Evolutionary conservation across 495 filamentous ascomycete genomes (phyloP).

Genomic region (Extremus antarcticus): DNA sequence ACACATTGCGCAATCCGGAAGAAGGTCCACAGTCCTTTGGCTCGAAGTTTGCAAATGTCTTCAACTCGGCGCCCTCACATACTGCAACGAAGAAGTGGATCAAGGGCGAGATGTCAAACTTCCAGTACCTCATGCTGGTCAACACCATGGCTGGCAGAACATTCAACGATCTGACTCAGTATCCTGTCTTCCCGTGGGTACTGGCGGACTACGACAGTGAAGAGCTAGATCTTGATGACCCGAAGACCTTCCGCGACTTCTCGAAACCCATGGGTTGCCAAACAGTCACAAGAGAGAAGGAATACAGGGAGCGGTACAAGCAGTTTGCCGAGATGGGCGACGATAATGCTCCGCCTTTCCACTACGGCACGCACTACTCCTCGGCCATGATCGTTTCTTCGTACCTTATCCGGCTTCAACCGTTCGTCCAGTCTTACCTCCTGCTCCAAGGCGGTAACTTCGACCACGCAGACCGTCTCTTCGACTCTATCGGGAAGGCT

Average conservation of each 20-base stretch:
- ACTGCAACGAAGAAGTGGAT: conserved; percentile 86
- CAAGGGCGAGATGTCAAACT: conserved; percentile 92
- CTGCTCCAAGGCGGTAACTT: conserved; percentile 94
- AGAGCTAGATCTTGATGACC: conserved; percentile 78
- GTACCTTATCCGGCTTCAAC: conserved; percentile 87
- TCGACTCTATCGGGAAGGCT: conserved; percentile 83
- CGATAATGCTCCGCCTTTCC: conserved; percentile 65
- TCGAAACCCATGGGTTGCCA: conserved; percentile 98
- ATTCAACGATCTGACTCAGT: conserved; percentile 96
- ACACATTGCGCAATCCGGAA: conserved; percentile 70
- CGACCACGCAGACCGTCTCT: conserved; percentile 89
- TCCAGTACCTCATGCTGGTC: conserved; percentile 95
- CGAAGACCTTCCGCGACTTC: conserved; percentile 76
- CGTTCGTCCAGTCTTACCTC: conserved; percentile 93
- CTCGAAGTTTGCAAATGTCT: conserved; percentile 88
- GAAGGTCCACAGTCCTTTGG: conserved; percentile 75
- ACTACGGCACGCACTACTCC: conserved; percentile 97
- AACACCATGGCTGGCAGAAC: conserved; percentile 95
- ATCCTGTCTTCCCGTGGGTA: conserved; percentile 97
- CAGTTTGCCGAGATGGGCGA: conserved; percentile 89
- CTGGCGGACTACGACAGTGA: conserved; percentile 92
- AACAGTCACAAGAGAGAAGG: conserved; percentile 56
- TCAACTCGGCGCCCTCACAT: conserved; percentile 60
- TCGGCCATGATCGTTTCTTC: conserved; percentile 98
- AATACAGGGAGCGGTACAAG: conserved; percentile 73